Evolutionary conservation across 176 grass and related monocot genomes (phyloP).

Genomic region (Chrysopogon serrulatus): DNA sequence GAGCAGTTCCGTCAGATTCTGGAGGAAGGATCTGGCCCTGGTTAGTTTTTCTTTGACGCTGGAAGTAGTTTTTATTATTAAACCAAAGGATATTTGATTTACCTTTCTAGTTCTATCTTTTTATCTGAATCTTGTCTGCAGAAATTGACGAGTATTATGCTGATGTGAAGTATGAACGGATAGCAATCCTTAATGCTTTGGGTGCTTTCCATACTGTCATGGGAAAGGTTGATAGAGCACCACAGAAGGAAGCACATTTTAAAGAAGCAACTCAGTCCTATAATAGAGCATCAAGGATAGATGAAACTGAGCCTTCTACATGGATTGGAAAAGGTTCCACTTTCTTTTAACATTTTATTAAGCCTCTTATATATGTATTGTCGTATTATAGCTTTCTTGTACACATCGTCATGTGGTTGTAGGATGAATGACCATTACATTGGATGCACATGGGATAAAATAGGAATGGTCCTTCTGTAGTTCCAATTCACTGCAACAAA

Average conservation of each 20-base stretch:
- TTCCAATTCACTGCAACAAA: background rate
- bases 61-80: background rate
- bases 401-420: background rate
- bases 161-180: conserved; percentile 94
- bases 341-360: conserved; percentile 4
- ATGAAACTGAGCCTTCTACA: conserved; percentile 81
- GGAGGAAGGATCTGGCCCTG: conserved; percentile 95
- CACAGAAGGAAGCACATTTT: conserved; percentile 81
- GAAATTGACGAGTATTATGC: conserved; percentile 98
- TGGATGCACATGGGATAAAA: background rate
- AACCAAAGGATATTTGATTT: background rate
- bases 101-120: background rate
- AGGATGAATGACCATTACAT: background rate
- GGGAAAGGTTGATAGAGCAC: conserved; percentile 71
- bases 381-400: conserved; percentile 14
- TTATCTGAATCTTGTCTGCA: conserved; percentile 27
- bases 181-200: conserved; percentile 87
- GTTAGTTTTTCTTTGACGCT: conserved; percentile 27
- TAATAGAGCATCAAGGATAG: conserved; percentile 93
- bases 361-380: background rate
- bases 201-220: conserved; percentile 84
- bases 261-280: conserved; percentile 83
- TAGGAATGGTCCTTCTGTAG: background rate
- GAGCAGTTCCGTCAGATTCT: conserved; percentile 92
- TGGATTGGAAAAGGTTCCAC: conserved; percentile 92